These are phyloP conservation scores for Pseudogymnoascus pannorum DNA, from an alignment of 2,329 filamentous ascomycete species.

Conservation along the genomic window DNA sequence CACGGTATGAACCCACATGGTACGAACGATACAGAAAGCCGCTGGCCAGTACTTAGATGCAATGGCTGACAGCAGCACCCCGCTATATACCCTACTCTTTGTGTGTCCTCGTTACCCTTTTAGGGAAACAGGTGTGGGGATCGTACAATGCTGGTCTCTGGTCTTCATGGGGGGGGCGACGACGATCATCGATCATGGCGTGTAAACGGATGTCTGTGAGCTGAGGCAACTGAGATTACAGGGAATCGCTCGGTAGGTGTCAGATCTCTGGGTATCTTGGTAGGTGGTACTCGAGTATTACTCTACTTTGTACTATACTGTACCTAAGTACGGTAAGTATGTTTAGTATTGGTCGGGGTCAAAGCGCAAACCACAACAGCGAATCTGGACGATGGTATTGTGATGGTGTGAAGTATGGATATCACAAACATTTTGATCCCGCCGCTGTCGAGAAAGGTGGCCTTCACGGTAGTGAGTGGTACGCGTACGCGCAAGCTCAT, in stretches of 20 bases:
- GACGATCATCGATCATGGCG: neutral
- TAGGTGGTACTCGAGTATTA: no score
- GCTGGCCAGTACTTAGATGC: no score
- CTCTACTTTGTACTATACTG: no score
- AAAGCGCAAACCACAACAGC: neutral
- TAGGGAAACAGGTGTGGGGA: neutral
- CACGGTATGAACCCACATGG: no score
- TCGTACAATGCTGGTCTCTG: neutral
- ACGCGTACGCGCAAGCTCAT: no score
- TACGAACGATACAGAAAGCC: neutral
- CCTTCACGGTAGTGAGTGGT: no score
- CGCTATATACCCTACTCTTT: neutral
- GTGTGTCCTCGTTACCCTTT: no score
- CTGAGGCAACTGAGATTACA: no score
- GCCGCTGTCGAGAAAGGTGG: neutral
- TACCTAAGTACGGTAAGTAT: no score
- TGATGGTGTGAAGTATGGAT: neutral
- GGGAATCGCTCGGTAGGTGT: no score
- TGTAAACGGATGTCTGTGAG: neutral
- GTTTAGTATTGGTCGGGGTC: neutral
- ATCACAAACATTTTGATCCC: neutral
- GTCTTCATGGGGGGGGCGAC: neutral
- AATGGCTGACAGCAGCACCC: neutral
- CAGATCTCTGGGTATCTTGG: no score
- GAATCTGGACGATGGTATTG: no score